Percentiles rank a stretch among this genome's conserved stretches.
Conservation (phyloP, 164 flowering plant genomes). For the Hamamelis virginiana region DNA sequence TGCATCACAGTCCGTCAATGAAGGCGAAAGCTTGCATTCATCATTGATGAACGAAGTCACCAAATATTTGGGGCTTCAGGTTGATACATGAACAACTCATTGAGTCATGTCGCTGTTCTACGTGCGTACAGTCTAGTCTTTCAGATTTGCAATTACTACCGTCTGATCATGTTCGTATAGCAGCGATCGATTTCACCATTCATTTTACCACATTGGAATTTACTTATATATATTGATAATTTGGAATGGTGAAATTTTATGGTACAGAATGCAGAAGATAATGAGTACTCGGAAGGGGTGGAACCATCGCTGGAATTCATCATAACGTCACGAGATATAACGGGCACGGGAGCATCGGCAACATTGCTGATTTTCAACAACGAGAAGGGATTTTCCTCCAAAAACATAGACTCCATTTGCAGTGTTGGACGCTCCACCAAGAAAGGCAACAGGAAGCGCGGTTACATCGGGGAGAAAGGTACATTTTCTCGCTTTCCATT, state of each 20-base stretch:
- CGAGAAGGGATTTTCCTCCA: slow-evolving; percentile 51
- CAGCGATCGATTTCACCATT: too few relatives aligned
- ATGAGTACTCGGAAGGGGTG: slow-evolving; percentile 45
- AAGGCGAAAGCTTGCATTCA: too few relatives aligned
- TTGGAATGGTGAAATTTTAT: neutral
- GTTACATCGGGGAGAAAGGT: slow-evolving; percentile 76
- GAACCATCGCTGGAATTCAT: slow-evolving; percentile 62
- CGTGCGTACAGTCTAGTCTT: too few relatives aligned
- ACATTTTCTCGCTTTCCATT: neutral
- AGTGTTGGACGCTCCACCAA: slow-evolving; percentile 62
- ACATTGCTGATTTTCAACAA: slow-evolving; percentile 59
- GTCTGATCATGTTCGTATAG: too few relatives aligned
- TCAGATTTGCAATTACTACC: too few relatives aligned
- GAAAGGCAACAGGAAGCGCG: slow-evolving; percentile 45
- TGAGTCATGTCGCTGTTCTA: too few relatives aligned
- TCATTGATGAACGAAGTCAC: too few relatives aligned
- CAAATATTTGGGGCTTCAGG: too few relatives aligned
- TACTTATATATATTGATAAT: too few relatives aligned
- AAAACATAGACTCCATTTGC: slow-evolving; percentile 61
- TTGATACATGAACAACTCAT: too few relatives aligned
- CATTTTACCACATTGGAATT: too few relatives aligned
- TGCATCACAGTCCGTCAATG: too few relatives aligned
- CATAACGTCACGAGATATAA: slow-evolving; percentile 53
- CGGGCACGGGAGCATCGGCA: slow-evolving; percentile 55
- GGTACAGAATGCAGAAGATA: slow-evolving; percentile 66